Evolutionary conservation across 2,329 filamentous ascomycete genomes (phyloP), one percentile per base, ranked within the genome.

Genomic region (Xylaria digitata): DNA sequence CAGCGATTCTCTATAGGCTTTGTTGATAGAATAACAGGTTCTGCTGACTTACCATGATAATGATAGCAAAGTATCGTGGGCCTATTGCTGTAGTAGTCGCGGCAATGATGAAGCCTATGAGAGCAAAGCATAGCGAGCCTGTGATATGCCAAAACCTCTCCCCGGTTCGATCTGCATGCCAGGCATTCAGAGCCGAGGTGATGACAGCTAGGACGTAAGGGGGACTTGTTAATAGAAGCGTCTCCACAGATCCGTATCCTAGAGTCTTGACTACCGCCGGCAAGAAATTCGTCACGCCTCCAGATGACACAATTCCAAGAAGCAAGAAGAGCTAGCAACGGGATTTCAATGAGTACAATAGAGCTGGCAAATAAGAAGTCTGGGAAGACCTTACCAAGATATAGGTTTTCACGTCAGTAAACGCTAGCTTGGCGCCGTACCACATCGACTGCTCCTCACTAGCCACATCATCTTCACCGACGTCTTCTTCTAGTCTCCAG

Each of bases 101-200:
- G 7, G 87, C 88, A 57, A 93, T 82, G 71, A 93, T 90, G 78
- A 91, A 93, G 3, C 88, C 86, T 0, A 80, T 80, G 3, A 92
- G 82, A 15, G 87, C 86, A 48, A 92, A 80, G 63, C 82, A 85
- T 13, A 92, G 82, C 0, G 91, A 90, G 1, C 87, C 63, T 0
- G 83, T 82, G 66, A 93, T 85, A 77, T 93, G 91, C 75, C 86
- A 87, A 77, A 89, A 93, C 5, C 90, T 85, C 78, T 93, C 91
- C 21, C 89, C 89, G 0, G 89, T 91, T 48, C 83, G 85, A 76
- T 93, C 91, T 17, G 91, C 89, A 76, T 92, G 89, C 83, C 87
- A 89, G 3, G 90, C 88, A 70, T 92, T 92, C 49, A 83, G 63
- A 70, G 89, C 88, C 1, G 89, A 87, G 0, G 86, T 87, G 49